Percentiles rank a stretch among this genome's conserved stretches.
These are phyloP conservation scores for Citrus sp. DNA, from an alignment of 345 rosid genomes.

Conservation along the genomic window DNA sequence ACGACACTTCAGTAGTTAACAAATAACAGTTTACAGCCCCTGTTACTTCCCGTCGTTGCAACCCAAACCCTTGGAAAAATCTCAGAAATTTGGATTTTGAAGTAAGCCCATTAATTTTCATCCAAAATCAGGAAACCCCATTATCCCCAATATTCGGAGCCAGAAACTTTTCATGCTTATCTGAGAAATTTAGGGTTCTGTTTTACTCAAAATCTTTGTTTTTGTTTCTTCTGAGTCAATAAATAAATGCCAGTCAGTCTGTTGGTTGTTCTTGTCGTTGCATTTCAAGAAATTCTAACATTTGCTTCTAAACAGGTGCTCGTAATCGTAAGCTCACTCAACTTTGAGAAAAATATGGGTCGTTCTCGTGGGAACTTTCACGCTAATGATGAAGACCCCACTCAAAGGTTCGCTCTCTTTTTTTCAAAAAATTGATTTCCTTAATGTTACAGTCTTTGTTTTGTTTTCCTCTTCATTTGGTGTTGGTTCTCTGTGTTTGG, in stretches of 20 bases:
- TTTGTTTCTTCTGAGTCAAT: not conserved
- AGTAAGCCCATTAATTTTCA: not conserved
- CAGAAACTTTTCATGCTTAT: not conserved
- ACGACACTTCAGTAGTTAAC: not conserved
- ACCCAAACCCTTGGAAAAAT: conserved; percentile 1
- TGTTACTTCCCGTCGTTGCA: not conserved
- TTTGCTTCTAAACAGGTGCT: conserved; percentile 3
- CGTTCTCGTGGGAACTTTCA: conserved; percentile 95
- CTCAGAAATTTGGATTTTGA: conserved; percentile 5
- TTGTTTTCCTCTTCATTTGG: not conserved
- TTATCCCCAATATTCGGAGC: not conserved
- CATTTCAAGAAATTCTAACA: not conserved
- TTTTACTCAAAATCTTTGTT: not conserved
- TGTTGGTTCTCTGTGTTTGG: not conserved
- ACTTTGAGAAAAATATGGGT: conserved; percentile 53
- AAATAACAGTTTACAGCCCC: not conserved
- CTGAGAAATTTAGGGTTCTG: conserved; percentile 15
- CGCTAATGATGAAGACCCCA: conserved; percentile 84
- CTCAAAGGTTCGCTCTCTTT: conserved; percentile 58
- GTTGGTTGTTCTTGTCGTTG: not conserved
- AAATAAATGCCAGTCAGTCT: not conserved
- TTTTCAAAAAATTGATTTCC: not conserved
- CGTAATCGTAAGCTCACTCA: conserved; percentile 17
- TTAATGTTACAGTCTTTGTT: not conserved
- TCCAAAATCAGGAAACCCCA: not conserved